Evolutionary conservation across 352 stramenopile species (phyloP).

Genomic region (Phytophthora agathidicida): DNA sequence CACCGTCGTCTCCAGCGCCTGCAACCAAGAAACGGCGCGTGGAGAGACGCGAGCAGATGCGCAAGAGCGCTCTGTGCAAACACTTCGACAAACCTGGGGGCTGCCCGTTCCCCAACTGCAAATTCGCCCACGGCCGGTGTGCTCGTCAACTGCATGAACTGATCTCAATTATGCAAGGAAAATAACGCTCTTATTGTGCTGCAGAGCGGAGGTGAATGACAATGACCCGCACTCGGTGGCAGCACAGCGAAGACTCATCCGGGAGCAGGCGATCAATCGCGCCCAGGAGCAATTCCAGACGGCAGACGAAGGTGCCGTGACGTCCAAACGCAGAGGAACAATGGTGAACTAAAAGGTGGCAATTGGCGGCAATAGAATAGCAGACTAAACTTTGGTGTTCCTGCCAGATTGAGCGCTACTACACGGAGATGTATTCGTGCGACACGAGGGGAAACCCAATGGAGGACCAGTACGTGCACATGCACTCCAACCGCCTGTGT

Average conservation of each 20-base stretch:
- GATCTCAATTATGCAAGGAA: background rate
- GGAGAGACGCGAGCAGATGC: conserved; percentile 67
- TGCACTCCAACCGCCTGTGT: conserved; percentile 90
- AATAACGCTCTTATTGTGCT: background rate
- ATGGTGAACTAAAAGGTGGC: conserved; percentile 51
- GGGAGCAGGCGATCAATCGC: conserved; percentile 72
- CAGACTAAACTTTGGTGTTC: background rate
- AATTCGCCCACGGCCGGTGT: conserved; percentile 80
- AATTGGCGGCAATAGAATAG: background rate
- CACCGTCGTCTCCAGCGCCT: conserved; percentile 13
- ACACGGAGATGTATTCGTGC: conserved; percentile 85
- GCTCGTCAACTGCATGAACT: conserved; percentile 1
- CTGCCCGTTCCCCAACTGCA: conserved; percentile 85
- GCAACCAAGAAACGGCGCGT: conserved; percentile 66
- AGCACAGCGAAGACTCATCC: conserved; percentile 82
- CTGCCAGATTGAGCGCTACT: conserved; percentile 83
- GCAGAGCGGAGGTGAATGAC: conserved; percentile 62
- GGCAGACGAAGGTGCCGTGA: conserved; percentile 38
- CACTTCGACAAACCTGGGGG: conserved; percentile 86
- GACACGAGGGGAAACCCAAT: conserved; percentile 70
- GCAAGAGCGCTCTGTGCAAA: conserved; percentile 85
- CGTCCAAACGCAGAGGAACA: conserved; percentile 58
- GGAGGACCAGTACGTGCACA: conserved; percentile 89
- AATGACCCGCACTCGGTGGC: conserved; percentile 60
- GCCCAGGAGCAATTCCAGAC: conserved; percentile 70